Conservation (phyloP, 2,329 filamentous ascomycete genomes). For the Fusarium setosum region DNA sequence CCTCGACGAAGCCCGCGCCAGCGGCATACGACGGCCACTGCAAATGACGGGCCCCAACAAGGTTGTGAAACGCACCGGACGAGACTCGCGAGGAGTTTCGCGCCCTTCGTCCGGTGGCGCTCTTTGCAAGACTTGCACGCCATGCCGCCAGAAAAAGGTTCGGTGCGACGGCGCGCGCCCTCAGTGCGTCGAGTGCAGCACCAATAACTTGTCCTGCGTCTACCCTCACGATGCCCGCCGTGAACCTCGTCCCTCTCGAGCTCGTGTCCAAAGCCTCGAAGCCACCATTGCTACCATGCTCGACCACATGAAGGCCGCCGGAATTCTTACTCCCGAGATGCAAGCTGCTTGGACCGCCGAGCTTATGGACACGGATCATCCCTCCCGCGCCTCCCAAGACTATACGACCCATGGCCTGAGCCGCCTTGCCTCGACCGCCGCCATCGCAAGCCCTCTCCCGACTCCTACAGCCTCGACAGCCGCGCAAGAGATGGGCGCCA, state of each 20-base stretch:
- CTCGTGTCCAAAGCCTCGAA: slow-evolving; percentile 46
- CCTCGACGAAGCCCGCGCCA: slow-evolving; percentile 6
- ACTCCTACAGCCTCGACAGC: slow-evolving; percentile 40
- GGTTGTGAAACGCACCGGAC: slow-evolving; percentile 33
- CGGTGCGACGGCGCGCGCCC: slow-evolving; percentile 49
- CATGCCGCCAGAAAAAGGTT: slow-evolving; percentile 51
- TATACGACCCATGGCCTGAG: slow-evolving; percentile 43
- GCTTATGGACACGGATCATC: slow-evolving; percentile 39
- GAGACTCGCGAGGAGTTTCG: slow-evolving; percentile 34
- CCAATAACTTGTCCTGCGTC: slow-evolving; percentile 43
- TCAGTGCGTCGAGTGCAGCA: slow-evolving; percentile 46
- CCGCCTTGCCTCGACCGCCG: slow-evolving; percentile 43
- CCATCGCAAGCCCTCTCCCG: slow-evolving; percentile 43
- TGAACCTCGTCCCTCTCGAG: slow-evolving; percentile 46
- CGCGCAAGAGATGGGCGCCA: slow-evolving; percentile 42
- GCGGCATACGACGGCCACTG: slow-evolving; percentile 10
- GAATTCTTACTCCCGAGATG: slow-evolving; percentile 42
- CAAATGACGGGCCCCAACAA: slow-evolving; percentile 41
- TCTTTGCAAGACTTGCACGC: slow-evolving; percentile 50
- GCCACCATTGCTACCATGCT: slow-evolving; percentile 44
- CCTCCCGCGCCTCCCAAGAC: slow-evolving; percentile 35
- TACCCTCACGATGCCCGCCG: slow-evolving; percentile 50
- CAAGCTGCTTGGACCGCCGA: slow-evolving; percentile 42
- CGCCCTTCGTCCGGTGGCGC: slow-evolving; percentile 37
- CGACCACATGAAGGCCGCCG: slow-evolving; percentile 49